These are phyloP conservation scores for Candida pseudofarinosa DNA, from an alignment of 805 yeast genomes.

Conservation along the genomic window DNA sequence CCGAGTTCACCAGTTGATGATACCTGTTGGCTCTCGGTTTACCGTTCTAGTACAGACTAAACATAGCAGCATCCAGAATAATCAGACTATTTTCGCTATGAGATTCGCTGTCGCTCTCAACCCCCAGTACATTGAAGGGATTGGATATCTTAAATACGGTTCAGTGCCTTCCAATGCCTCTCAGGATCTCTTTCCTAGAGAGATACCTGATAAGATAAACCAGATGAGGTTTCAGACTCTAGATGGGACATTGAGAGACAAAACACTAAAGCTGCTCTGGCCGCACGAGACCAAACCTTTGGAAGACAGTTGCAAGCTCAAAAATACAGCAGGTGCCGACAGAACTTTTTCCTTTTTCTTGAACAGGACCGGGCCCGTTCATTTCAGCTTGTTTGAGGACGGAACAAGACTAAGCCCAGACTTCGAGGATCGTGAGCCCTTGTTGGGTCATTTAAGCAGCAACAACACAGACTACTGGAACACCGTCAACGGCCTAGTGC, in stretches of 20 bases:
- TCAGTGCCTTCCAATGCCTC: slow-evolving; percentile 1
- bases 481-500: background rate
- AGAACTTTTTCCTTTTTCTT: slow-evolving; percentile 24
- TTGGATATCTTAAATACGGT: slow-evolving; percentile 22
- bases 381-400: slow-evolving; percentile 22
- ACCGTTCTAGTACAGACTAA: slow-evolving; percentile 23
- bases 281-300: slow-evolving; percentile 17
- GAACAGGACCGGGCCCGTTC: slow-evolving; percentile 26
- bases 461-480: background rate
- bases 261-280: slow-evolving; percentile 7
- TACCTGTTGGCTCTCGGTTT: slow-evolving; percentile 31
- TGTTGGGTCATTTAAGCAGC: slow-evolving; percentile 1
- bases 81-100: slow-evolving; percentile 17
- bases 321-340: slow-evolving; percentile 15
- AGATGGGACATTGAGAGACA: slow-evolving; percentile 17
- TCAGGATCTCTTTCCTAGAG: background rate
- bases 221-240: slow-evolving; percentile 18
- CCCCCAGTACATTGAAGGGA: slow-evolving; percentile 26
- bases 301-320: slow-evolving; percentile 8
- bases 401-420: slow-evolving; percentile 13
- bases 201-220: slow-evolving; percentile 6
- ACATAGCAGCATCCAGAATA: slow-evolving; percentile 11
- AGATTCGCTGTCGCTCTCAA: slow-evolving; percentile 24
- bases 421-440: slow-evolving; percentile 24
- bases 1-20: slow-evolving; percentile 18